phyloP scores from a whole-genome alignment of 2,329 filamentous ascomycete species.

The Aspergillus glaucus region DNA sequence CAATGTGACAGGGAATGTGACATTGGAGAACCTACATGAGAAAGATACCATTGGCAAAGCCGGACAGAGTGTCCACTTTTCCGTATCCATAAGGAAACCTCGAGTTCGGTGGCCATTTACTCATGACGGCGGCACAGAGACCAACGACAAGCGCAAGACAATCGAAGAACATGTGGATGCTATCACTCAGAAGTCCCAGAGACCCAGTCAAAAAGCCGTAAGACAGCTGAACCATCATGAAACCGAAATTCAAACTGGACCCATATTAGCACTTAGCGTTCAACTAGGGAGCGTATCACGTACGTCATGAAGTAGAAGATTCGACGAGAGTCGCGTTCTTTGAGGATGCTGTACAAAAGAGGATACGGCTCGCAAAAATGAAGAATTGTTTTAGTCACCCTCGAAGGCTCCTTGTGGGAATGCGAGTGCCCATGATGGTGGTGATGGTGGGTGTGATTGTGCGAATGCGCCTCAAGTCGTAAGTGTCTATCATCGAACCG shows the following conservation, averaged over 20 bases:
- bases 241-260: constrained; percentile 76
- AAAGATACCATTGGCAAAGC: constrained; percentile 94
- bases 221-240: constrained; percentile 91
- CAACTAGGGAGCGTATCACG: constrained; percentile 22
- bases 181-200: constrained; percentile 89
- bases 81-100: constrained; percentile 92
- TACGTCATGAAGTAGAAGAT: constrained; percentile 97
- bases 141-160: constrained; percentile 88
- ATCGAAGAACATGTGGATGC: constrained; percentile 99
- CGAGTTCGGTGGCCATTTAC: constrained; percentile 88
- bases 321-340: constrained; percentile 84
- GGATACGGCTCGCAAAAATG: constrained; percentile 64
- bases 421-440: constrained; percentile 25
- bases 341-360: constrained; percentile 75
- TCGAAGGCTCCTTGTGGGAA: constrained; percentile 49
- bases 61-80: constrained; percentile 92
- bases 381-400: constrained; percentile 67
- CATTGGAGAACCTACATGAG: constrained; percentile 58
- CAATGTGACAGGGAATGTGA: background rate
- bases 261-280: constrained; percentile 12
- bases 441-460: constrained; percentile 26
- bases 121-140: constrained; percentile 84
- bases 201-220: constrained; percentile 94
- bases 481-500: constrained; percentile 27
- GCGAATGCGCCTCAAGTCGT: constrained; percentile 23